Base-by-base conservation (phyloP, 192 early-diverging fungal species). In the Coemansia javaensis region DNA sequence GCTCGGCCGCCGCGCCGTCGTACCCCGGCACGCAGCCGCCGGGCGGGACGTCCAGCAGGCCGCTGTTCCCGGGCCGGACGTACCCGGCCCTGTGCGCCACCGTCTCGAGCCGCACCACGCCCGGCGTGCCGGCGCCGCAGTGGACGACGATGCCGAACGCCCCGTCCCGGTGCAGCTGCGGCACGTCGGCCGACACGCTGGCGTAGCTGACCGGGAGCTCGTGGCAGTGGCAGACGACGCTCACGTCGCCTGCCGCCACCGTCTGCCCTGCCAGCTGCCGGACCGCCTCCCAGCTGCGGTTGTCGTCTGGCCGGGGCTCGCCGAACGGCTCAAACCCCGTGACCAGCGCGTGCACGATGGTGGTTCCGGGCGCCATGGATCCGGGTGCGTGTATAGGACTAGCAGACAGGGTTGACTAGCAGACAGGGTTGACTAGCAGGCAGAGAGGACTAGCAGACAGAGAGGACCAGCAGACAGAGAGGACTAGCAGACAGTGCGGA, bases 181-280 rank as follows among this genome's bases (percentile, higher is more conserved):
- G 75, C 9, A 83, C 36, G 10, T 61, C 33, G 10, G 48, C 53
- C 8, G 65, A 50, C 0, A 83, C 70, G 12, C 69, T 74, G 24
- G 44, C 63, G 40, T 83, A 83, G 49, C 80, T 80, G 5, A 83
- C 81, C 15, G 81, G 81, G 18, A 83, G 56, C 31, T 69, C 63
- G 24, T 74, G 57, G 42, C 63, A 66, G 35, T 64, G 59, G 34
- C 63, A 58, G 1, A 57, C 35, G 9, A 72, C 55, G 2, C 24
- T 27, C 8, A 20, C 20, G 21, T 43, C 25, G 15, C 37, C 56
- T 1, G 32, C 25, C 24, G 28, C 45, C 5, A 66, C 43, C 3
- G 25, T 33, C 30, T 53, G 25, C 23, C 44, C 51, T 4, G 33
- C 50, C 7, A 77, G 56, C 49, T 46, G 50, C 40, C 47, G 63